phyloP scores from a whole-genome alignment of 208 protist genomes.

The Novymonas esmeraldas region DNA sequence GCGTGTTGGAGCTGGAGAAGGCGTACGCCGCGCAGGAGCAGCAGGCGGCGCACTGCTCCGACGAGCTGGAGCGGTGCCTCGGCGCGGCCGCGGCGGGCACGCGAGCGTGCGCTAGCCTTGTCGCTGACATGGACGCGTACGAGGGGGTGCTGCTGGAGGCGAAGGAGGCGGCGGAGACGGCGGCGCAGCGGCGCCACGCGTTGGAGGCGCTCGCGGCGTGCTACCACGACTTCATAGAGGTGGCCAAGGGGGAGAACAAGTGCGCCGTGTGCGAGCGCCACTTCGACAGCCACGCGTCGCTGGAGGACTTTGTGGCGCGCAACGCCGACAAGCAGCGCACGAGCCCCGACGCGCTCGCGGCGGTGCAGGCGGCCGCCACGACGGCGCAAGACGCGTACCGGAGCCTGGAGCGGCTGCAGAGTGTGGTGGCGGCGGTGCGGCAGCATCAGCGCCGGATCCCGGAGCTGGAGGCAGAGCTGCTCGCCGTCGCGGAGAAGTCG shows the following conservation, averaged over 20 bases:
- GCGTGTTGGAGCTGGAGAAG: conserved; percentile 37
- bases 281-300: conserved; percentile 37
- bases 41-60: conserved; percentile 22
- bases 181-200: conserved; percentile 41
- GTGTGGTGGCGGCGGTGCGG: conserved; percentile 39
- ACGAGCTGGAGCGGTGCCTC: conserved; percentile 27
- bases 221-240: conserved; percentile 59
- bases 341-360: conserved; percentile 40
- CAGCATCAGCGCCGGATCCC: conserved; percentile 29
- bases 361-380: conserved; percentile 24
- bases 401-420: conserved; percentile 41
- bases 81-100: not conserved
- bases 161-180: conserved; percentile 22
- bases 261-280: conserved; percentile 69
- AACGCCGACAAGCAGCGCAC: conserved; percentile 41
- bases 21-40: conserved; percentile 39
- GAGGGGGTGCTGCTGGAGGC: conserved; percentile 38
- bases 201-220: conserved; percentile 55
- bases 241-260: conserved; percentile 39
- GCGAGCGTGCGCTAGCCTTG: conserved; percentile 9
- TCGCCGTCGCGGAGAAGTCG: not conserved
- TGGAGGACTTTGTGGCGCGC: conserved; percentile 41
- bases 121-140: conserved; percentile 43
- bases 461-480: conserved; percentile 32
- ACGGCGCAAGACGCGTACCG: conserved; percentile 26